Evolutionary conservation across 441 rosid species (phyloP).

Genomic region (Brassica balearica): DNA sequence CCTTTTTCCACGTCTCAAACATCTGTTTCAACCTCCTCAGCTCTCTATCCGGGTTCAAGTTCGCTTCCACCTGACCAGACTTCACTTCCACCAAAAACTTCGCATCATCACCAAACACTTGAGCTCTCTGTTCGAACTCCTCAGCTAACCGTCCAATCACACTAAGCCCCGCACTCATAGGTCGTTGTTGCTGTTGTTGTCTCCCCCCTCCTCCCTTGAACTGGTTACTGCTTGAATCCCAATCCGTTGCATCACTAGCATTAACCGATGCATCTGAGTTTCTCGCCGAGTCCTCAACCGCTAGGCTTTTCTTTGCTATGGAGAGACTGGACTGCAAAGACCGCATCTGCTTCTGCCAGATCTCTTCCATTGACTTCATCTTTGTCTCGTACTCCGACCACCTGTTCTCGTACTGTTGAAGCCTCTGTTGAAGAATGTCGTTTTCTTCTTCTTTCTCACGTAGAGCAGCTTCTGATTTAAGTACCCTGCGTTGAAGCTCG

Average conservation of each 20-base stretch:
- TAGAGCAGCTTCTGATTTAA: constrained; percentile 84
- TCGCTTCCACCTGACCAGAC: constrained; percentile 96
- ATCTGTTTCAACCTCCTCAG: constrained; percentile 89
- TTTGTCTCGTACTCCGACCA: constrained; percentile 96
- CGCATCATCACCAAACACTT: constrained; percentile 95
- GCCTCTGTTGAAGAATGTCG: constrained; percentile 89
- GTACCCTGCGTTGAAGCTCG: constrained; percentile 90
- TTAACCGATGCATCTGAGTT: constrained; percentile 93
- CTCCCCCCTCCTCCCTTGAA: constrained; percentile 64
- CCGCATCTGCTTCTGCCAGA: constrained; percentile 99
- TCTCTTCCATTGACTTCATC: constrained; percentile 99
- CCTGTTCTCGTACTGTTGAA: constrained; percentile 93
- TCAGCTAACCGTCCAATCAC: constrained; percentile 90
- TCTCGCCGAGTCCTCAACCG: constrained; percentile 80
- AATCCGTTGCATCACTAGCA: constrained; percentile 77
- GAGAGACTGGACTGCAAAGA: constrained; percentile 96
- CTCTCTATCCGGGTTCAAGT: constrained; percentile 88
- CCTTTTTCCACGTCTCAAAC: constrained; percentile 99
- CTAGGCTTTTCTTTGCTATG: constrained; percentile 96
- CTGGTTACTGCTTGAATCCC: constrained; percentile 69
- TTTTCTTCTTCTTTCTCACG: constrained; percentile 97
- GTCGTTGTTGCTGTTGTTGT: constrained; percentile 32
- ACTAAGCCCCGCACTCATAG: constrained; percentile 84
- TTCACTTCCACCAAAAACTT: constrained; percentile 98
- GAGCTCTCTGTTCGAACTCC: constrained; percentile 96